Base-by-base conservation (phyloP, 768 basidiomycete species). In the Xerocomellus chrysenteron region DNA sequence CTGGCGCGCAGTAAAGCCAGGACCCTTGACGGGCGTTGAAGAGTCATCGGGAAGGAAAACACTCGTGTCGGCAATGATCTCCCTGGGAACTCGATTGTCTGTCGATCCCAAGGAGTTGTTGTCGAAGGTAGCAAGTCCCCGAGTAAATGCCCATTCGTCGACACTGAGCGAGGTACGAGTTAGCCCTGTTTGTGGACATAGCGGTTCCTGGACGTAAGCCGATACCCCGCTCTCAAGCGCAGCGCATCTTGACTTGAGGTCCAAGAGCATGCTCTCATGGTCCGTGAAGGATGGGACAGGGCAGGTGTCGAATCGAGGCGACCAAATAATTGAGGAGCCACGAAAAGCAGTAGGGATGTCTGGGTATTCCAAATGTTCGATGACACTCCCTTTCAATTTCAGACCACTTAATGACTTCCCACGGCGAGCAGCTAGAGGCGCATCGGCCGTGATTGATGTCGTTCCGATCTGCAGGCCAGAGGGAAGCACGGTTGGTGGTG, bases 331-430 rank as follows among this genome's bases (percentile, higher is more conserved):
- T 0, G 74, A 67, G 4, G 76, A 75, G 14, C 76, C 74, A 14
- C 72, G 67, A 65, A 79, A 79, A 8, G 78, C 74, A 16, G 73
- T 76, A 7, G 77, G 78, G 14, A 79, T 75, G 50, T 72, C 73
- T 21, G 78, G 77, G 53, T 79, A 79, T 8, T 68, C 58, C 57
- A 62, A 16, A 16, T 57, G 56, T 46, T 65, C 55, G 43, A 62
- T 59, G 37, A 54, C 61, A 40, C 35, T 42, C 17, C 44, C 57
- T 45, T 53, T 72, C 54, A 60, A 54, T 52, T 52, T 71, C 39
- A 77, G 58, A 19, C 60, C 47, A 21, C 68, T 73, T 4, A 71
- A 56, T 36, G 69, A 65, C 64, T 70, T 68, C 42, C 78, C 78
- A 35, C 78, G 72, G 16, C 76, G 78, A 40, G 72, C 56, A 24